These are phyloP conservation scores for Ophiostoma ips DNA, from an alignment of 2,329 filamentous ascomycete species.

Conservation along the genomic window DNA sequence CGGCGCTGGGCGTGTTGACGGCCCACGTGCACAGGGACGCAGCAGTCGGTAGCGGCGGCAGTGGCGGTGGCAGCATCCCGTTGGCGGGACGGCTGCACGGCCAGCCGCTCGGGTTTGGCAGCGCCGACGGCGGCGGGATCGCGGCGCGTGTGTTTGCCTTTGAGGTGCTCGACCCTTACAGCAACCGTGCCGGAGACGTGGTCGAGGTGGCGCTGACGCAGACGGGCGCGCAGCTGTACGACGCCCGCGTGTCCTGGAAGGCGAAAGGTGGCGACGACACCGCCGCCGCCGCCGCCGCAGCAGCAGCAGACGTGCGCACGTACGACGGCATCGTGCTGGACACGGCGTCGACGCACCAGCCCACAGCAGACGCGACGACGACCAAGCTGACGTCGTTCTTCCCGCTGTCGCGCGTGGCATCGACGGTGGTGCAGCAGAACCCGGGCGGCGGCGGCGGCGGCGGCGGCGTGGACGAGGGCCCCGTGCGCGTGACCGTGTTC, in stretches of 20 bases:
- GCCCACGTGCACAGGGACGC: constrained; percentile 22
- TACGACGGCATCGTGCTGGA: constrained; percentile 34
- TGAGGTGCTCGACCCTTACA: constrained; percentile 46
- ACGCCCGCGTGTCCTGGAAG: constrained; percentile 29
- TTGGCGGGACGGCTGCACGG: constrained; percentile 24
- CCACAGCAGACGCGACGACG: constrained; percentile 14
- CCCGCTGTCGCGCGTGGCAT: constrained; percentile 63
- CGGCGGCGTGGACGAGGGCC: constrained; percentile 16
- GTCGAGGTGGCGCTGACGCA: constrained; percentile 38
- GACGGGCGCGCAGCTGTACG: constrained; percentile 32
- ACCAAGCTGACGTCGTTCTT: constrained; percentile 57
- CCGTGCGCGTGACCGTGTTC: constrained; percentile 60
- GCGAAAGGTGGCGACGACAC: too few relatives aligned
- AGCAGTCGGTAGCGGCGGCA: too few relatives aligned
- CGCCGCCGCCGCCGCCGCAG: too few relatives aligned
- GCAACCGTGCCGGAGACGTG: constrained; percentile 32
- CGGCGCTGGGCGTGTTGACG: constrained; percentile 60
- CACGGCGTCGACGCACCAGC: constrained; percentile 15
- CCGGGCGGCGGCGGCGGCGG: constrained; percentile 5
- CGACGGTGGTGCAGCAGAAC: constrained; percentile 55
- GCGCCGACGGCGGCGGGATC: constrained; percentile 3
- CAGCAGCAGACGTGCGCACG: too few relatives aligned
- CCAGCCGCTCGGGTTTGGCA: constrained; percentile 40
- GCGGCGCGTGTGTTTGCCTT: constrained; percentile 32
- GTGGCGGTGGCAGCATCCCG: constrained; percentile 12